Base-by-base conservation (phyloP, 2,329 filamentous ascomycete genomes). In the Aspergillus chevalieri region DNA sequence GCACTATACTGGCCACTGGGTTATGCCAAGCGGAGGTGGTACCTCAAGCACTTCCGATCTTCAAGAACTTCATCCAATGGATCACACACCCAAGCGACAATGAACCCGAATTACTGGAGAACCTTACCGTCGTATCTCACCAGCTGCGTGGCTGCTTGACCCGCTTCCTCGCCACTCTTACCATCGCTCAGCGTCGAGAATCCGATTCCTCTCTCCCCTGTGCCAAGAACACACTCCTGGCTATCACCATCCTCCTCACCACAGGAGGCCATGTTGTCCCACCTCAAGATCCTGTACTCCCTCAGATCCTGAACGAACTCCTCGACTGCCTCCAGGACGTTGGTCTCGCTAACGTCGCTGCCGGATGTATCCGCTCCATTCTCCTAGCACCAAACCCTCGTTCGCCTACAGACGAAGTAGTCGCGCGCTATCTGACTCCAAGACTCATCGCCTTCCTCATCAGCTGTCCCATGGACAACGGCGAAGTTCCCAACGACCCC, bases 221-320 rank as follows among this genome's bases (percentile, higher is more conserved):
- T 66, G 92, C 96, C 62, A 96, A 94, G 75, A 98, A 97, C 63
- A 87, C 86, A 4, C 80, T 98, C 4, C 77, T 98, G 44, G 89
- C 90, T 1, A 85, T 86, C 43, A 95, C 93, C 0, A 87, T 98
- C 52, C 79, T 98, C 7, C 84, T 98, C 52, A 95, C 89, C 7
- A 85, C 85, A 38, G 87, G 88, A 6, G 79, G 83, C 52, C 87
- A 87, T 56, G 78, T 84, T 41, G 79, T 97, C 48, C 81, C 84
- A 0, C 80, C 87, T 1, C 82, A 80, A 39, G 91, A 97, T 58
- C 81, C 85, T 7, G 77, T 94, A 1, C 80, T 95, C 43, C 74
- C 78, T 21, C 82, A 82, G 48, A 91, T 91, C 59, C 76, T 95
- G 3, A 81, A 87, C 56, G 89, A 95, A 71, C 71, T 95, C 19